Percentiles rank a stretch among this genome's conserved stretches.
Evolutionary conservation across 1,284 basidiomycete species (phyloP).

Genomic region (Butyriboletus regius): DNA sequence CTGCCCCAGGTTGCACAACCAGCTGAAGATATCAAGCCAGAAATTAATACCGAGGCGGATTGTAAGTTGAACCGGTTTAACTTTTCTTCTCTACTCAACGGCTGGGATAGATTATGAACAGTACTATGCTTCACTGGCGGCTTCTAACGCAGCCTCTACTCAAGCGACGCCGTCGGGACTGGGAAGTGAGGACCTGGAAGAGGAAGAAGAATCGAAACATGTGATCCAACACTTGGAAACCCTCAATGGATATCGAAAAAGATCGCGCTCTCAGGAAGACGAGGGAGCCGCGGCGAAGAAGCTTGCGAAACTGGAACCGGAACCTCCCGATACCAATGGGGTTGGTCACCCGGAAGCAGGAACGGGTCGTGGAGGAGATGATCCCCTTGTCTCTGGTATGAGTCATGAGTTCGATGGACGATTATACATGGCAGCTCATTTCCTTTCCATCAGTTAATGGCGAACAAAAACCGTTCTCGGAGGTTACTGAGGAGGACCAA

Average conservation of each 20-base stretch:
- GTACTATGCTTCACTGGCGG: conserved; percentile 68
- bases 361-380: conserved; percentile 4
- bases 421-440: not conserved
- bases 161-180: conserved; percentile 52
- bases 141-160: conserved; percentile 51
- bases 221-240: conserved; percentile 57
- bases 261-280: conserved; percentile 60
- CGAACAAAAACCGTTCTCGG: conserved; percentile 57
- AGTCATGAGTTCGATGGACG: conserved; percentile 6
- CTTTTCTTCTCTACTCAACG: not conserved
- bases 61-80: conserved; percentile 40
- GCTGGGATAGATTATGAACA: conserved; percentile 58
- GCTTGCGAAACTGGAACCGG: conserved; percentile 37
- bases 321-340: conserved; percentile 5
- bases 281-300: conserved; percentile 44
- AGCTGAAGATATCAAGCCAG: conserved; percentile 49
- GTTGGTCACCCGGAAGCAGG: not conserved
- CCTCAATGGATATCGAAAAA: conserved; percentile 61
- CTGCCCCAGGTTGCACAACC: conserved; percentile 26
- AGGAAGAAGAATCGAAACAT: conserved; percentile 64
- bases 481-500: conserved; percentile 73
- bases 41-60: conserved; percentile 51
- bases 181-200: conserved; percentile 47
- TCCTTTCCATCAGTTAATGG: conserved; percentile 52
- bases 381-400: conserved; percentile 62